These are phyloP conservation scores for Aspergillus heteromorphus DNA, from an alignment of 495 filamentous ascomycete genomes.

Conservation along the genomic window DNA sequence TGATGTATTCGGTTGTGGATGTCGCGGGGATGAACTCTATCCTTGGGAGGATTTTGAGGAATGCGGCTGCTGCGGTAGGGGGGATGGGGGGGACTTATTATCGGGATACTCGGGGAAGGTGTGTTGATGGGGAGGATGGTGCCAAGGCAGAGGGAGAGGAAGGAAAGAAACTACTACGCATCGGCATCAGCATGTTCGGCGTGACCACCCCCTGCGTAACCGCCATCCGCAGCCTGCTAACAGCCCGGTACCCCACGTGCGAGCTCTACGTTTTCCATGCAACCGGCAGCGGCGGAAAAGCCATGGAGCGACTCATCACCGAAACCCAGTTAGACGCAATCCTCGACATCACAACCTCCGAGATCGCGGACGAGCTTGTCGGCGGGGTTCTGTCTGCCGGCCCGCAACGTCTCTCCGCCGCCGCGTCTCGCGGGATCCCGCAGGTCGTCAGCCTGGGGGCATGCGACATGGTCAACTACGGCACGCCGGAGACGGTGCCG, in stretches of 20 bases:
- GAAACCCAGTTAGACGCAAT: conserved; percentile 55
- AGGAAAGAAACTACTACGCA: conserved; percentile 34
- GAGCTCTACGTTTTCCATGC: conserved; percentile 67
- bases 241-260: too few species aligned
- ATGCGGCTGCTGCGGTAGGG: conserved; percentile 54
- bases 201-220: conserved; percentile 63
- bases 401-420: conserved; percentile 45
- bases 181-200: conserved; percentile 70
- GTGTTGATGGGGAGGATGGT: not conserved
- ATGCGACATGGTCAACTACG: conserved; percentile 67
- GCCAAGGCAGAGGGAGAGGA: conserved; percentile 16
- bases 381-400: conserved; percentile 59
- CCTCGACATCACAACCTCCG: conserved; percentile 64
- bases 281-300: conserved; percentile 59
- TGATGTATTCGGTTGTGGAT: conserved; percentile 68
- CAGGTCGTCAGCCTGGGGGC: conserved; percentile 60
- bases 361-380: conserved; percentile 56
- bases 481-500: conserved; percentile 49
- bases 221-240: too few species aligned
- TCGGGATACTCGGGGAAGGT: not conserved
- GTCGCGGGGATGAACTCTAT: conserved; percentile 59
- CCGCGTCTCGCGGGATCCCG: conserved; percentile 50
- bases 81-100: conserved; percentile 49
- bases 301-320: conserved; percentile 58
- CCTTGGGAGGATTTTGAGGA: conserved; percentile 49